phyloP scores from a whole-genome alignment of 2,329 filamentous ascomycete genomes.

The Hirsutella minnesotensis region DNA sequence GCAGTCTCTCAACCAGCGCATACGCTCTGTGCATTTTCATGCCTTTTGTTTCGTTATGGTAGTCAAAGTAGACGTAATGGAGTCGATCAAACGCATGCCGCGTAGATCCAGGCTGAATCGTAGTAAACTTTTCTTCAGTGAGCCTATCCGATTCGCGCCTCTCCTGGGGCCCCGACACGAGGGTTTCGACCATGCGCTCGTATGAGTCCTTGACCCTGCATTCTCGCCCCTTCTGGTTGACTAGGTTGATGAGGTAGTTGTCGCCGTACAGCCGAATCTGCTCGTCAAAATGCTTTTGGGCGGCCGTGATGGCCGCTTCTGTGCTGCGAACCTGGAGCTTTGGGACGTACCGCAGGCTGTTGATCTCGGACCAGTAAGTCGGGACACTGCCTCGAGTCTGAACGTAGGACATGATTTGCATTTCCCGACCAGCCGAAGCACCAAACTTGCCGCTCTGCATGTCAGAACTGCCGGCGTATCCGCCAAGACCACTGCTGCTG shows the following conservation, averaged over 20 bases:
- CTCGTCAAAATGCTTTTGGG: constrained; percentile 80
- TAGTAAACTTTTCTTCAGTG: constrained; percentile 70
- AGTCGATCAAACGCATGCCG: constrained; percentile 64
- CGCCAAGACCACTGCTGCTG: constrained; percentile 57
- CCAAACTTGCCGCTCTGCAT: constrained; percentile 63
- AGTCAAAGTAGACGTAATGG: constrained; percentile 98
- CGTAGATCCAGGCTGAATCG: constrained; percentile 53
- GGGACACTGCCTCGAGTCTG: constrained; percentile 95
- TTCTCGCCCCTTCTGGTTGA: constrained; percentile 92
- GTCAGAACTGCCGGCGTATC: constrained; percentile 65
- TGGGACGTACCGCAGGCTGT: constrained; percentile 82
- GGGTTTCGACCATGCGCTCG: constrained; percentile 71
- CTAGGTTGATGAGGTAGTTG: constrained; percentile 93
- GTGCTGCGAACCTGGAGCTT: constrained; percentile 79
- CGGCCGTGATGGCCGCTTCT: constrained; percentile 67
- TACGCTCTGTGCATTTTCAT: constrained; percentile 87
- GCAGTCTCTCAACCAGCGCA: constrained; percentile 71
- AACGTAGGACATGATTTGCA: constrained; percentile 86
- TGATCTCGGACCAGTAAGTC: constrained; percentile 92
- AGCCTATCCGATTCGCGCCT: constrained; percentile 50
- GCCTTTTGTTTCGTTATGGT: constrained; percentile 94
- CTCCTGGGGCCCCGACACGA: constrained; percentile 60
- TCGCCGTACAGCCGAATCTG: constrained; percentile 91
- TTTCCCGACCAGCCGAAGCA: constrained; percentile 52
- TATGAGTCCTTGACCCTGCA: constrained; percentile 84